Evolutionary conservation across 306 rosid species (phyloP), one percentile per base, ranked within the genome.

Genomic region (Pterocarpus macrocarpus): DNA sequence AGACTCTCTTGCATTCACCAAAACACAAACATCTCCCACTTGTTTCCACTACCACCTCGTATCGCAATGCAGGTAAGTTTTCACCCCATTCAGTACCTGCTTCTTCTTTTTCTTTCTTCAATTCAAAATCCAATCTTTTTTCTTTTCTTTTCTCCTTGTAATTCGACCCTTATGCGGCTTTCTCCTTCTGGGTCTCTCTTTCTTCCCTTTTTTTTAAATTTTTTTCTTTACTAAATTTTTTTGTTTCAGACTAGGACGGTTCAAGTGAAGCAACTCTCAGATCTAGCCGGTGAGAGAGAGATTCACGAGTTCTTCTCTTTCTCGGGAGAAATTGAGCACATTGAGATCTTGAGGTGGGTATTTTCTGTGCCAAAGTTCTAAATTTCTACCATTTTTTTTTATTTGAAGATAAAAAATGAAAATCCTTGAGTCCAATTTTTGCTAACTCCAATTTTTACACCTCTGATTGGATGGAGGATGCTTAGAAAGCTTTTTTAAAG

Each of bases 211-310:
- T 63, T n/a, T 17, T 79, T 55, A 53, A 49, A 12, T 1, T 12
- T 2, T 2, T 10, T 10, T 10, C 0, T 1, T 49, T 49, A 13
- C 4, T 50, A 4, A 15, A 0, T 14, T 0, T 3, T 52, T 13
- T 57, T 2, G 22, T 34, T 71, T 1, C 88, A 91, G 97, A 92
- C 94, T 16, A 89, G 97, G 73, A 92, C 98, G 10, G 97, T 92
- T 81, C 97, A 92, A 85, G 98, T 92, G 61, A 85, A 77, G 83
- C 90, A 91, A 17, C 79, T 92, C 49, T 92, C 98, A 87, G 97
- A 92, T 94, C 98, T 94, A 79, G 98, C 98, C 57, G 74, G 90
- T 53, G 98, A 91, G 84, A 87, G 98, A 80, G 98, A 94, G 92
- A 92, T 94, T 91, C 97, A 90, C 7, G 98, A 94, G 64, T 94